These are phyloP conservation scores for Wolfiporia cocos DNA, from an alignment of 1,284 basidiomycete species.

Conservation along the genomic window DNA sequence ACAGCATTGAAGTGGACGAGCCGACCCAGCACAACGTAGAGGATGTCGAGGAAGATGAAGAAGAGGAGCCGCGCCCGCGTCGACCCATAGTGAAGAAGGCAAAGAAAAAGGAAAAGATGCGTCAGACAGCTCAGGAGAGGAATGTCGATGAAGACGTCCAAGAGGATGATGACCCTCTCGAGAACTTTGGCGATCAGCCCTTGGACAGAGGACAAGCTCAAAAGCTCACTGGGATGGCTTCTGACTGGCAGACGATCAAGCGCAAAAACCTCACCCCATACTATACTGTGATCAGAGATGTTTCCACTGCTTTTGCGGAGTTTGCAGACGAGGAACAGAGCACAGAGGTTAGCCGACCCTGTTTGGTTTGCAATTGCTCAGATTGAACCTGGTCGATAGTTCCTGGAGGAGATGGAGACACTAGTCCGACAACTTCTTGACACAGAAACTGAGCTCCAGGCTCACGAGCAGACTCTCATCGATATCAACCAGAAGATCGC, in stretches of 20 bases:
- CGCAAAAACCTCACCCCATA: conserved; percentile 37
- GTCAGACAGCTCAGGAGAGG: conserved; percentile 34
- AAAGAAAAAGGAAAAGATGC: conserved; percentile 38
- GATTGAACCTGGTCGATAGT: too few species aligned
- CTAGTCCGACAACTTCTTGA: conserved; percentile 66
- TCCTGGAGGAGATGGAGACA: conserved; percentile 50
- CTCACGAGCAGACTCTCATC: conserved; percentile 48
- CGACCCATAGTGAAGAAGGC: conserved; percentile 25
- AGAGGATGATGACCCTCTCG: conserved; percentile 24
- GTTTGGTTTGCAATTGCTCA: conserved; percentile 2
- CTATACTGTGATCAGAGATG: conserved; percentile 43
- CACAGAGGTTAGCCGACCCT: conserved; percentile 37
- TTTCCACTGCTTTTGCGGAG: conserved; percentile 59
- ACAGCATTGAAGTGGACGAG: conserved; percentile 52
- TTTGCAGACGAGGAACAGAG: conserved; percentile 47
- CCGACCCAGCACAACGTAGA: conserved; percentile 27
- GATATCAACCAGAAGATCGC: conserved; percentile 50
- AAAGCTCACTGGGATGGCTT: conserved; percentile 47
- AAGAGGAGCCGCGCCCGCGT: conserved; percentile 30
- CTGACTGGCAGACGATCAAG: conserved; percentile 54
- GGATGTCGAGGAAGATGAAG: conserved; percentile 37
- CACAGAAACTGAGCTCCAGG: conserved; percentile 49
- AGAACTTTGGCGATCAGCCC: conserved; percentile 57
- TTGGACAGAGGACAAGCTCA: conserved; percentile 41
- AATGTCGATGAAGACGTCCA: conserved; percentile 21